A percentile compares a stretch with the other conserved stretches of the same genome.
These are phyloP conservation scores for Tilletia setariae DNA, from an alignment of 1,284 basidiomycete species.

Conservation along the genomic window DNA sequence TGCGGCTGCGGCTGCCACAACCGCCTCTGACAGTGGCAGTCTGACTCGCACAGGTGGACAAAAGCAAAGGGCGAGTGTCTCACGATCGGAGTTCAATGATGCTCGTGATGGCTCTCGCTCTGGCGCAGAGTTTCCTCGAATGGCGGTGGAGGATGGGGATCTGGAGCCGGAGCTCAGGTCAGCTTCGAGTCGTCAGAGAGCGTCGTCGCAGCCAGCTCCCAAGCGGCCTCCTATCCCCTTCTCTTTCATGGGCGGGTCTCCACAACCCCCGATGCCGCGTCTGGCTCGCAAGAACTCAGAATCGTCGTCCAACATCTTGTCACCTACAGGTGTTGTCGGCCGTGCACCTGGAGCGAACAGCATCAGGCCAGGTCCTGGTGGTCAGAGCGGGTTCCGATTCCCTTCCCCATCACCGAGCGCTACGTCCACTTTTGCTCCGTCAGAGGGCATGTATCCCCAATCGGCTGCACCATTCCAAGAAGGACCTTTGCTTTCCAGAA, in stretches of 20 bases:
- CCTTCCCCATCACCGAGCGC: slow-evolving; percentile 8
- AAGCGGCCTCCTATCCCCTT: slow-evolving; percentile 35
- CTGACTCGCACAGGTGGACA: no score
- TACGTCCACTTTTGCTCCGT: not conserved
- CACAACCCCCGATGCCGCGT: slow-evolving; percentile 12
- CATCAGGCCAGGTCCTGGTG: slow-evolving; percentile 8
- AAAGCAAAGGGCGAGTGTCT: no score
- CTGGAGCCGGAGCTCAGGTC: slow-evolving; percentile 12
- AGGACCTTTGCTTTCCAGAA: not conserved
- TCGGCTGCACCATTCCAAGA: not conserved
- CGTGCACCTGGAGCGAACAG: not conserved
- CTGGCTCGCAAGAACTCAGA: not conserved
- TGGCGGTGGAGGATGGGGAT: not conserved
- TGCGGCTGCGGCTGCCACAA: not conserved
- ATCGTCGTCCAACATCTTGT: slow-evolving; percentile 1
- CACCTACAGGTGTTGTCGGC: not conserved
- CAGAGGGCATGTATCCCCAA: not conserved
- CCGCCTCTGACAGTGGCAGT: no score
- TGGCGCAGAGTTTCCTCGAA: slow-evolving; percentile 8
- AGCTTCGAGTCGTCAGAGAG: slow-evolving; percentile 27
- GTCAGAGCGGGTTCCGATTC: slow-evolving; percentile 9
- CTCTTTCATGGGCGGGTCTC: slow-evolving; percentile 24
- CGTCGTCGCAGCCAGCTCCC: slow-evolving; percentile 36
- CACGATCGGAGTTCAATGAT: no score
- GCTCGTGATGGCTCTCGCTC: no score